These are phyloP conservation scores for Kuraishia ogatae DNA, from an alignment of 805 yeast species.

Conservation along the genomic window DNA sequence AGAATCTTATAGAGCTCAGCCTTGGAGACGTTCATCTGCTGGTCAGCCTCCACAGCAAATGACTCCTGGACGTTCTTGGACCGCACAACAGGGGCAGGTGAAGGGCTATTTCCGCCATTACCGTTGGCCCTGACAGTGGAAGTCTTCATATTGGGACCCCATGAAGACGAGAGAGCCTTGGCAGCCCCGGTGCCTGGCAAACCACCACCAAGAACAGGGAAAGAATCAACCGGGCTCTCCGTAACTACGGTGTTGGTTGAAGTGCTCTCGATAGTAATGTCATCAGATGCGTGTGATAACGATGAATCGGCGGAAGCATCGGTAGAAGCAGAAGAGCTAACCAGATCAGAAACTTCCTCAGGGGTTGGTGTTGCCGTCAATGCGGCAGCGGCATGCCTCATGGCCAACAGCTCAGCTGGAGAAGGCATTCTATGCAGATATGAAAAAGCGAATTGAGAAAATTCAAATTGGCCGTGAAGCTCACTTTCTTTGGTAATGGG, in stretches of 20 bases:
- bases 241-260: slow-evolving; percentile 10
- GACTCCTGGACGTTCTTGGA: slow-evolving; percentile 68
- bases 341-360: slow-evolving; percentile 8
- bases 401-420: slow-evolving; percentile 31
- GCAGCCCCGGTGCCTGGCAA: slow-evolving; percentile 7
- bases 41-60: slow-evolving; percentile 62
- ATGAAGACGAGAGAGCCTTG: slow-evolving; percentile 9
- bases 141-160: slow-evolving; percentile 44
- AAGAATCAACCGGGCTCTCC: slow-evolving; percentile 27
- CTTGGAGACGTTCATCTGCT: slow-evolving; percentile 55
- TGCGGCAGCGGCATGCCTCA: slow-evolving; percentile 21
- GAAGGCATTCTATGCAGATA: slow-evolving; percentile 19
- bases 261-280: slow-evolving; percentile 9
- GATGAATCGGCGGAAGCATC: slow-evolving; percentile 7
- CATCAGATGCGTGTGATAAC: slow-evolving; percentile 1
- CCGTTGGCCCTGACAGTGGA: slow-evolving; percentile 13
- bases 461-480: no score
- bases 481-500: background rate
- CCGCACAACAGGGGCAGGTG: slow-evolving; percentile 31
- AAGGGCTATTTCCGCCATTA: slow-evolving; percentile 13
- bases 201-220: slow-evolving; percentile 56
- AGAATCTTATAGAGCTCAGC: slow-evolving; percentile 64
- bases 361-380: slow-evolving; percentile 9
- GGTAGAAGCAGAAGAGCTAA: slow-evolving; percentile 8
- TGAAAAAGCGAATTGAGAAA: no score